Base-by-base conservation (phyloP, 1,284 basidiomycete species). In the Pseudozyma thailandica region DNA sequence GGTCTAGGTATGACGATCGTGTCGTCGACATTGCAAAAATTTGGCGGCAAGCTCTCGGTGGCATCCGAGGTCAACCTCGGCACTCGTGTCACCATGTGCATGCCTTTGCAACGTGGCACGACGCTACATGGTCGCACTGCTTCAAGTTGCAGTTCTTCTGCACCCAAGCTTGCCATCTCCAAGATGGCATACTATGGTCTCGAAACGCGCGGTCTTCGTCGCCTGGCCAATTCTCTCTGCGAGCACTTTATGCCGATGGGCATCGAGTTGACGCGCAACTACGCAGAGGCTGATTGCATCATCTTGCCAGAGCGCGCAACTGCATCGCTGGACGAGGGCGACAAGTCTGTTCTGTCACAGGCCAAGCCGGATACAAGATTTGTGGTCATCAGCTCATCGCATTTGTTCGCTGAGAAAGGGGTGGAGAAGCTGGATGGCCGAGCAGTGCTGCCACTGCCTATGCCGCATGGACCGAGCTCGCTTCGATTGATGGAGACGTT, bases 1-100 rank as follows among this genome's bases (percentile, higher is more conserved):
- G 76, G 76, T 33, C 59, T 78, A 6, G 72, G 72, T 13, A 69
- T 75, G 50, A 72, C 74, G 16, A 74, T 78, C n/a, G 74, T 71
- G 8, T 73, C 76, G 4, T 65, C 63, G 16, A 62, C 70, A 2
- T 27, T 72, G 33, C 63, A 71, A 20, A 66, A 69, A 53, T 50
- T 62, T 30, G 69, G 72, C 31, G 76, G 72, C 13, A 58, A 62
- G 26, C 54, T 78, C 3, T 55, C 59, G 26, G 72, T 78, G 6
- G 51, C 62, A 1, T 74, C 72, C 12, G 61, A 74, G 31, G 47
- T 64, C 44, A 65, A 69, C 13, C 13, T 68, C 20, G 76, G 76
- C 15, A 78, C 76, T 23, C 57, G 47, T 10, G 60, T 78, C 26
- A 69, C 57, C 31, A 54, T 76, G 47, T 64, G 62, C 16, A 35